phyloP scores from a whole-genome alignment of 2,329 filamentous ascomycete species.

The Stylonectria norvegica region DNA sequence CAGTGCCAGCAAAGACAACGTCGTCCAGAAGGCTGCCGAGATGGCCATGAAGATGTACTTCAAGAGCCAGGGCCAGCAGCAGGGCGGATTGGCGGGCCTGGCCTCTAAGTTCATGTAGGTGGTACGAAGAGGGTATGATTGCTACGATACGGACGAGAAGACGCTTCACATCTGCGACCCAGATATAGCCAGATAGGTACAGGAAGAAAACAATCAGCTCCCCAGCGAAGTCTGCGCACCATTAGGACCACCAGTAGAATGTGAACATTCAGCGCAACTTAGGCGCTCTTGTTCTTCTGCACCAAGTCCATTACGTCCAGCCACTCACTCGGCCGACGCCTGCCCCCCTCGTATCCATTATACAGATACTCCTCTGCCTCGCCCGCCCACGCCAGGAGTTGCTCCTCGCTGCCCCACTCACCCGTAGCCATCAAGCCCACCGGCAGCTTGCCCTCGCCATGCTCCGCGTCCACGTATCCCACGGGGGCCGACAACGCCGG shows the following conservation, averaged over 20 bases:
- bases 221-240: too few relatives aligned
- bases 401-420: conserved; percentile 66
- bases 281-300: conserved; percentile 9
- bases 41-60: conserved; percentile 89
- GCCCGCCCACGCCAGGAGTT: conserved; percentile 56
- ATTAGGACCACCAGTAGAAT: too few relatives aligned
- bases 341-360: conserved; percentile 44
- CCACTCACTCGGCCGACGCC: conserved; percentile 53
- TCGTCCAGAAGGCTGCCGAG: conserved; percentile 74
- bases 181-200: not conserved
- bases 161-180: not conserved
- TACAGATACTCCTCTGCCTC: conserved; percentile 56
- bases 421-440: conserved; percentile 61
- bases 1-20: conserved; percentile 73
- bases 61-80: conserved; percentile 62
- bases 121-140: not conserved
- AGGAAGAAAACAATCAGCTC: not conserved
- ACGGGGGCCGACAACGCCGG: conserved; percentile 73
- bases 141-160: not conserved
- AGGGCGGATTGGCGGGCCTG: conserved; percentile 42
- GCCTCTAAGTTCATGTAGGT: conserved; percentile 46
- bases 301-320: conserved; percentile 49
- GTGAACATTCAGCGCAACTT: too few relatives aligned
- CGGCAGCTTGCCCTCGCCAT: conserved; percentile 57
- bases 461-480: conserved; percentile 61